Base-by-base conservation (phyloP, 352 stramenopile species). In the Phytophthora pseudosyringae region DNA sequence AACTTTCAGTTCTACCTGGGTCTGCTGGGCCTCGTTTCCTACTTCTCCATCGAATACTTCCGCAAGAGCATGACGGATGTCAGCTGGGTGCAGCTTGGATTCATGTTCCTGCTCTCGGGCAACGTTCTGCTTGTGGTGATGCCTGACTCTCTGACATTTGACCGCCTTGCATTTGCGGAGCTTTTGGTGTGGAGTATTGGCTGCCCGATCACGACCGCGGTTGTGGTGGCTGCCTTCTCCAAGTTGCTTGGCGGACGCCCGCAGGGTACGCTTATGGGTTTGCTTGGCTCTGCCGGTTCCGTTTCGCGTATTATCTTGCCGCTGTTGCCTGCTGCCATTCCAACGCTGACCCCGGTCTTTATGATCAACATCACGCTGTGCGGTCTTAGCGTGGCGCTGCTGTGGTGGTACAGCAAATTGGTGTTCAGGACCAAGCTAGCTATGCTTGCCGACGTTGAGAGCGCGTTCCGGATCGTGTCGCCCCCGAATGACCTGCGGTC, bases 1-100 rank as follows among this genome's bases (percentile, higher is more conserved):
- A 91, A 90, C 47, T 94, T 93, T 59, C 86, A 94, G 69, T 92
- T 94, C 45, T 89, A 92, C 51, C 52, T 93, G 13, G 86, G 86
- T 16, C 41, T 91, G 28, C 60, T 94, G n/a, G 86, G 86, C 0
- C 64, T 94, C 9, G 51, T 93, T 9, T 80, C 81, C 26, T 94
- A 94, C 50, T 88, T 93, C 44, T 87, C 81, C 15, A 92, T 94
- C 25, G 86, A 94, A 45, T 85, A 80, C 47, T 91, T 91, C 57
- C 81, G 83, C 51, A 76, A 90, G 53, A 73, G 55, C 48, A 71
- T 94, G 26, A 77, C 76, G 11, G 83, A 94, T 39, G 81, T 90
- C 26, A 85, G 52, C 28, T 93, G 83, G 86, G 82, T 94, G 39
- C 79, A 89, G 39, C 56, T 78, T 12, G 86, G 86, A 21, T 92